phyloP scores from a whole-genome alignment of 768 basidiomycete species.

The Termitomyces sp. region DNA sequence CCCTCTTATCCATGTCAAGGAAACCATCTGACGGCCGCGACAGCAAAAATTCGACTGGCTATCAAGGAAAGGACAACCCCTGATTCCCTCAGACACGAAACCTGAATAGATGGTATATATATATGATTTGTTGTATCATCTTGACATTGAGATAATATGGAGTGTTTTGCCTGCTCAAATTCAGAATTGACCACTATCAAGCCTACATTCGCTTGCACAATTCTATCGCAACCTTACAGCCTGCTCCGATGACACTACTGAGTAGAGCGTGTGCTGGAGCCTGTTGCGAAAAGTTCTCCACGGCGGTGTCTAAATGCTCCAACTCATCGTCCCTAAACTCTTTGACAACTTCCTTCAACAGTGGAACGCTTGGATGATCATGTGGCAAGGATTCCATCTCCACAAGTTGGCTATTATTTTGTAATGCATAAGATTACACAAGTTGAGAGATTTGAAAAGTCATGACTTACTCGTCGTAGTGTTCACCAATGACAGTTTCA shows the following conservation, averaged over 20 bases:
- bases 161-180: background rate
- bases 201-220: slow-evolving; percentile 75
- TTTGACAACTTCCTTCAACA: slow-evolving; percentile 66
- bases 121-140: background rate
- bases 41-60: slow-evolving; percentile 46
- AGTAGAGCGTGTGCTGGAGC: slow-evolving; percentile 91
- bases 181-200: background rate
- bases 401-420: slow-evolving; percentile 75
- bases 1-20: background rate
- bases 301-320: slow-evolving; percentile 89
- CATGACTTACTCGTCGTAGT: slow-evolving; percentile 88
- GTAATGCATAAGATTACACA: slow-evolving; percentile 7
- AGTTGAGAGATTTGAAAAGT: background rate
- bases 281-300: slow-evolving; percentile 82
- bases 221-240: slow-evolving; percentile 89
- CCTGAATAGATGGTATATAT: slow-evolving; percentile 14
- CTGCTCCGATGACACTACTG: slow-evolving; percentile 78
- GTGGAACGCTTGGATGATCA: slow-evolving; percentile 74
- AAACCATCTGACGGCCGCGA: slow-evolving; percentile 11
- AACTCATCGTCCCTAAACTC: slow-evolving; percentile 95
- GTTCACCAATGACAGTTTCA: slow-evolving; percentile 96
- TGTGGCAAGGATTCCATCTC: slow-evolving; percentile 61
- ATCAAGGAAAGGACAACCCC: slow-evolving; percentile 45
- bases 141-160: background rate
- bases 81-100: slow-evolving; percentile 19